A percentile compares a stretch with the other conserved stretches of the same genome.
Evolutionary conservation across 768 basidiomycete genomes (phyloP).

Genomic region (Neoboletus subvelutipes): DNA sequence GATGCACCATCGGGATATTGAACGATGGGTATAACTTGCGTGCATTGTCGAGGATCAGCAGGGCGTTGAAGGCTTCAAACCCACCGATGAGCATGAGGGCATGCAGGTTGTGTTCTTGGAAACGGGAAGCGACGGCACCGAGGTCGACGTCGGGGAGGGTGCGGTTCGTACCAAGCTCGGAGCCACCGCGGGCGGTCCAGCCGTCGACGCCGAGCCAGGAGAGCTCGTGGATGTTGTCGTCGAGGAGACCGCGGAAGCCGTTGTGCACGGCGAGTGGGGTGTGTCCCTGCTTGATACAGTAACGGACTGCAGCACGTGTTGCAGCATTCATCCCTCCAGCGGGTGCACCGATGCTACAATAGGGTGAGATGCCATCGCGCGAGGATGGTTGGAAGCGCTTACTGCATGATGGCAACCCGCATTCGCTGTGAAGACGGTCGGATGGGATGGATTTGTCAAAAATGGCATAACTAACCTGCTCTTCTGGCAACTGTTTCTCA

Average conservation of each 20-base stretch:
- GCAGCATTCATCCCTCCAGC: slow-evolving; percentile 99
- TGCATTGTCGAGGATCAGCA: slow-evolving; percentile 76
- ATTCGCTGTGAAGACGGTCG: slow-evolving; percentile 51
- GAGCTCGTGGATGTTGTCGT: slow-evolving; percentile 81
- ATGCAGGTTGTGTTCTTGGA: slow-evolving; percentile 82
- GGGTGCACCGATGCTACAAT: slow-evolving; percentile 83
- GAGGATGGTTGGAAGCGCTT: slow-evolving; percentile 30
- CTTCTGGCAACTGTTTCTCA: slow-evolving; percentile 49
- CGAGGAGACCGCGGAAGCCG: slow-evolving; percentile 92
- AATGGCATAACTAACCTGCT: slow-evolving; percentile 37
- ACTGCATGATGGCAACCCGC: slow-evolving; percentile 84
- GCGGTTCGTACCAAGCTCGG: slow-evolving; percentile 97
- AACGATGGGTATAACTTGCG: slow-evolving; percentile 85
- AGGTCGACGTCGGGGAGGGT: slow-evolving; percentile 82
- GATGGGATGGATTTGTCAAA: background rate
- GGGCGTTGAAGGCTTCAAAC: slow-evolving; percentile 88
- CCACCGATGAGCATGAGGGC: slow-evolving; percentile 90
- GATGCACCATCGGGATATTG: slow-evolving; percentile 93
- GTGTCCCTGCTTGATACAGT: slow-evolving; percentile 91
- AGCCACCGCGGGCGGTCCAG: slow-evolving; percentile 95
- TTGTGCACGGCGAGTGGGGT: slow-evolving; percentile 92
- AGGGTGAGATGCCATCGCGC: background rate
- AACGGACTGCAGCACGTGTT: slow-evolving; percentile 90
- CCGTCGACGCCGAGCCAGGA: slow-evolving; percentile 97
- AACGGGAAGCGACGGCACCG: slow-evolving; percentile 84